Evolutionary conservation across 2,329 filamentous ascomycete genomes (phyloP).

Genomic region (Aureobasidium pullulans): DNA sequence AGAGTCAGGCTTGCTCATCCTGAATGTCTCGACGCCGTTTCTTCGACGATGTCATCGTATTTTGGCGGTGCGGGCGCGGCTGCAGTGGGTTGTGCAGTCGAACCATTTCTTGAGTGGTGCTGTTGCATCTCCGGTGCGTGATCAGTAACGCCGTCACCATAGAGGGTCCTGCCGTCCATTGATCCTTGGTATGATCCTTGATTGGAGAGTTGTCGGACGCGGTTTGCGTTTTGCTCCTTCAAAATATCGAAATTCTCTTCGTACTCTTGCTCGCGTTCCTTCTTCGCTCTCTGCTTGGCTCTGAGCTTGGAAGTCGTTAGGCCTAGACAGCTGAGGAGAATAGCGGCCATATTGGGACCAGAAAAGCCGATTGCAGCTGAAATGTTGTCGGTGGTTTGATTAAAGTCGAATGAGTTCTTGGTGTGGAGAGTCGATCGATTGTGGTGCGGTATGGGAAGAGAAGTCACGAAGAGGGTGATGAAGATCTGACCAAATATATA

Average conservation of each 20-base stretch:
- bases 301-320: conserved; percentile 13
- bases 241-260: conserved; percentile 15
- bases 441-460: neutral
- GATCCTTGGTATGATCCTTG: conserved; percentile 2
- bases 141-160: neutral
- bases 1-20: neutral
- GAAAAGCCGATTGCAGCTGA: conserved; percentile 4
- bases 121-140: neutral
- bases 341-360: conserved; percentile 16
- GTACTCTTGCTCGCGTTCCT: conserved; percentile 15
- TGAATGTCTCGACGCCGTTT: neutral
- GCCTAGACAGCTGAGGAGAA: conserved; percentile 14
- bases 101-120: neutral
- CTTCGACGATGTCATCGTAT: conserved; percentile 5
- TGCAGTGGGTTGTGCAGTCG: neutral
- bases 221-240: conserved; percentile 15
- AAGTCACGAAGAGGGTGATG: neutral
- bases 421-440: neutral
- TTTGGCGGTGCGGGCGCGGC: neutral
- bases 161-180: neutral
- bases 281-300: conserved; percentile 9
- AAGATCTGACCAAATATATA: neutral
- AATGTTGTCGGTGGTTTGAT: neutral
- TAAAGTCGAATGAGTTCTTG: neutral
- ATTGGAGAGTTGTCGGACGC: conserved; percentile 12